phyloP scores from a whole-genome alignment of 176 grass and related monocot species.

The Coix lacrymajobi region DNA sequence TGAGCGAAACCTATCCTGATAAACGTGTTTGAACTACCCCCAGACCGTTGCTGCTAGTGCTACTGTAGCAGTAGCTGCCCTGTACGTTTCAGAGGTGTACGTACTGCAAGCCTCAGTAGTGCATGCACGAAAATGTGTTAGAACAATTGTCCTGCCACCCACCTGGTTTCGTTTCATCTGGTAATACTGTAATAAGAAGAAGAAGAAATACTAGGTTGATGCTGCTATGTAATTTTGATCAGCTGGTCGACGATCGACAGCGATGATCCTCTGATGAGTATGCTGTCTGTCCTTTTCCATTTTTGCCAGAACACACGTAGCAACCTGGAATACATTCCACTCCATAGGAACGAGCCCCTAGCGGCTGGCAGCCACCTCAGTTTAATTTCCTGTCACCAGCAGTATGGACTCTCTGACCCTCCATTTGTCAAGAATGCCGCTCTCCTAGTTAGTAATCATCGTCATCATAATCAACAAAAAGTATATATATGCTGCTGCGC shows the following conservation, averaged over 20 bases:
- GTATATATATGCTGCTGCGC: not conserved
- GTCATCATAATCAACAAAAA: not conserved
- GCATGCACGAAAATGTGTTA: not conserved
- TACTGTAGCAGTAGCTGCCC: not conserved
- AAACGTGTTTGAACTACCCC: slow-evolving; percentile 32
- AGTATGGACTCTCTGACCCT: not conserved
- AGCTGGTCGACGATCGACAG: not conserved
- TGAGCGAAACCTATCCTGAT: slow-evolving; percentile 16
- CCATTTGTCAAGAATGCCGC: not conserved
- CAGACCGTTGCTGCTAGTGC: not conserved
- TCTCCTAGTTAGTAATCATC: not conserved
- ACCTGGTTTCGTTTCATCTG: not conserved
- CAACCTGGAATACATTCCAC: too few relatives aligned
- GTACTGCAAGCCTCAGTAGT: not conserved
- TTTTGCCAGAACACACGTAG: not conserved
- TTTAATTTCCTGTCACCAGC: not conserved
- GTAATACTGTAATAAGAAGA: too few relatives aligned
- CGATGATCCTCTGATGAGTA: not conserved
- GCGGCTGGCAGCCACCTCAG: not conserved
- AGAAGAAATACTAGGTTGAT: not conserved
- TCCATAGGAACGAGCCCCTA: too few relatives aligned
- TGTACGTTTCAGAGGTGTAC: not conserved
- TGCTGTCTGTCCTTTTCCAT: not conserved
- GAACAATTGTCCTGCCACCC: not conserved
- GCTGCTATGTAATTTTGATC: not conserved